Conservation (phyloP, 2,329 filamentous ascomycete genomes). For the Paecilomyces variotii region DNA sequence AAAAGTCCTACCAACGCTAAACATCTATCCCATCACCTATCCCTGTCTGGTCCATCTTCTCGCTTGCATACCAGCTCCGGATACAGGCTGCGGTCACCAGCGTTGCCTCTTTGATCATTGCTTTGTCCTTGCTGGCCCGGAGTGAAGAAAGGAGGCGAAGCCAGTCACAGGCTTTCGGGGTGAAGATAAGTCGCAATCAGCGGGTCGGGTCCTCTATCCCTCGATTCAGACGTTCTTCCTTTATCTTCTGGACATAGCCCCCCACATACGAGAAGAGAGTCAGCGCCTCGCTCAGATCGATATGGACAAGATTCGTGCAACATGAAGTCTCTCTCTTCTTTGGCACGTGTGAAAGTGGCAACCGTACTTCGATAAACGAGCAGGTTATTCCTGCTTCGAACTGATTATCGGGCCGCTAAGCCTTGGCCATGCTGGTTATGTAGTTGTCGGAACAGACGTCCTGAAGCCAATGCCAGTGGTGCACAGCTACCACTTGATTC, state of each 20-base stretch:
- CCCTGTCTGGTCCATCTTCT: neutral
- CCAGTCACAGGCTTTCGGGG: neutral
- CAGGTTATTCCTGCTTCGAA: neutral
- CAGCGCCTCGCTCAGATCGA: neutral
- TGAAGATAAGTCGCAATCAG: neutral
- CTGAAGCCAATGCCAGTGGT: neutral
- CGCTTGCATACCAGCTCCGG: neutral
- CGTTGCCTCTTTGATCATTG: neutral
- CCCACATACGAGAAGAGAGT: neutral
- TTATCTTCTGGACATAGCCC: neutral
- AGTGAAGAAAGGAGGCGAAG: neutral
- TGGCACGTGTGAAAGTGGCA: neutral
- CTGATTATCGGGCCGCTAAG: neutral
- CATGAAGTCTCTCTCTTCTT: neutral
- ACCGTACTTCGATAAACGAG: neutral
- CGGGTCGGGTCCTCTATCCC: neutral
- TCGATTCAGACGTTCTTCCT: neutral
- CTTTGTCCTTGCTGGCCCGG: neutral
- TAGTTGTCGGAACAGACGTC: conserved; percentile 3
- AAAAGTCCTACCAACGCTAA: neutral
- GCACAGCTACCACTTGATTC: neutral
- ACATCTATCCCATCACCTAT: neutral
- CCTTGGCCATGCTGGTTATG: conserved; percentile 5
- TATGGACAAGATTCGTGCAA: neutral
- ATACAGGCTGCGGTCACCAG: neutral